Percentiles rank a stretch among this genome's conserved stretches.
Conservation (phyloP, 306 rosid genomes). For the Rosa rugosa region DNA sequence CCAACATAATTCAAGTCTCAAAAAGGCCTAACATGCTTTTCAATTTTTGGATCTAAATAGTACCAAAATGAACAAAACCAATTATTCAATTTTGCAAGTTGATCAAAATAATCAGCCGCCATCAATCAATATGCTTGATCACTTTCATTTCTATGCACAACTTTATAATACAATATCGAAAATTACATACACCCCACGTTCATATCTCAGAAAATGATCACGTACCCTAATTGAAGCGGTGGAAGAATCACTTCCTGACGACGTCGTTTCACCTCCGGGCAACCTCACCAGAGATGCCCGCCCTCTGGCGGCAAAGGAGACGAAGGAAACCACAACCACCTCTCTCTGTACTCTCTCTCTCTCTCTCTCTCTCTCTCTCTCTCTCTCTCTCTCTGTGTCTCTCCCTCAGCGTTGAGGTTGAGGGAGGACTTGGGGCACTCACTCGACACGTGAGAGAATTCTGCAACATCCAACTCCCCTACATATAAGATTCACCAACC, state of each 20-base stretch:
- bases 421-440: neutral
- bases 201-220: neutral
- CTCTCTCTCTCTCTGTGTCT: neutral
- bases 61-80: neutral
- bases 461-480: neutral
- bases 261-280: neutral
- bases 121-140: neutral
- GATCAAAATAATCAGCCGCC: neutral
- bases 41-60: neutral
- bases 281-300: neutral
- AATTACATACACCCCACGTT: neutral
- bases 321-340: neutral
- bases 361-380: neutral
- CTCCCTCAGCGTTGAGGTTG: neutral
- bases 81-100: neutral
- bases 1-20: neutral
- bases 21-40: neutral
- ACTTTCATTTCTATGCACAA: conserved; percentile 13
- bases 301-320: neutral
- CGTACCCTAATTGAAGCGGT: conserved; percentile 16
- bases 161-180: neutral
- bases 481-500: neutral
- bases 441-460: neutral
- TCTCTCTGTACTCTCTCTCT: neutral
- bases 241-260: conserved; percentile 9